Evolutionary conservation across 805 yeast species (phyloP).

Genomic region (Barnettozyma californica): DNA sequence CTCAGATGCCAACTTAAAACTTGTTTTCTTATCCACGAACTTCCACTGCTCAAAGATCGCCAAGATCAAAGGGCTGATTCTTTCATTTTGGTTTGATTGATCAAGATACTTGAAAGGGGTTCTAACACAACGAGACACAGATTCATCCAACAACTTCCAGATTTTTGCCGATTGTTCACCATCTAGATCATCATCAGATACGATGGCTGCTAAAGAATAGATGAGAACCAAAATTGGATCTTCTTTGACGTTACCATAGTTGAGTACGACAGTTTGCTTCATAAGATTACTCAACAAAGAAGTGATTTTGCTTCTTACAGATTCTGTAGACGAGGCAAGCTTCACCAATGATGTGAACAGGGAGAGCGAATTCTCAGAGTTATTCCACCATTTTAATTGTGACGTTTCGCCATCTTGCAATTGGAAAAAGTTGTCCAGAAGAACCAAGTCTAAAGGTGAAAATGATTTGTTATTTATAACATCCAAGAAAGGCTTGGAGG

Average conservation of each 20-base stretch:
- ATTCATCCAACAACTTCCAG: conserved; percentile 70
- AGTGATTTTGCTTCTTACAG: conserved; percentile 39
- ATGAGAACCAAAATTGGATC: conserved; percentile 55
- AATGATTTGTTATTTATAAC: conserved; percentile 30
- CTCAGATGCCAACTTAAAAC: conserved; percentile 24
- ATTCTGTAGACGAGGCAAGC: conserved; percentile 37
- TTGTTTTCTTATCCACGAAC: conserved; percentile 36
- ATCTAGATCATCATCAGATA: conserved; percentile 8
- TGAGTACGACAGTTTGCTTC: conserved; percentile 50
- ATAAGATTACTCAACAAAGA: conserved; percentile 45
- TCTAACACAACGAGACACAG: conserved; percentile 61
- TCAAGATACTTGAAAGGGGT: conserved; percentile 87
- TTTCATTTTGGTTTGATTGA: conserved; percentile 29
- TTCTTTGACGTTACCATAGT: conserved; percentile 35
- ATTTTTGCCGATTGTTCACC: conserved; percentile 29
- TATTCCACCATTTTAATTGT: conserved; percentile 78
- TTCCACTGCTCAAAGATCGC: conserved; percentile 66
- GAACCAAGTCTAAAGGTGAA: conserved; percentile 49
- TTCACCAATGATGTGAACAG: conserved; percentile 63
- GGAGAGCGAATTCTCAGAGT: conserved; percentile 42
- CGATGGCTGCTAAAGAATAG: conserved; percentile 36
- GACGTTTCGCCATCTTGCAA: conserved; percentile 48
- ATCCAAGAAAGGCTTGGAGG: conserved; percentile 32
- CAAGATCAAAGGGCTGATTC: conserved; percentile 51
- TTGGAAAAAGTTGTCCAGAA: conserved; percentile 56